phyloP scores from a whole-genome alignment of 2,329 filamentous ascomycete species.

The Simplicillium aogashimaense region DNA sequence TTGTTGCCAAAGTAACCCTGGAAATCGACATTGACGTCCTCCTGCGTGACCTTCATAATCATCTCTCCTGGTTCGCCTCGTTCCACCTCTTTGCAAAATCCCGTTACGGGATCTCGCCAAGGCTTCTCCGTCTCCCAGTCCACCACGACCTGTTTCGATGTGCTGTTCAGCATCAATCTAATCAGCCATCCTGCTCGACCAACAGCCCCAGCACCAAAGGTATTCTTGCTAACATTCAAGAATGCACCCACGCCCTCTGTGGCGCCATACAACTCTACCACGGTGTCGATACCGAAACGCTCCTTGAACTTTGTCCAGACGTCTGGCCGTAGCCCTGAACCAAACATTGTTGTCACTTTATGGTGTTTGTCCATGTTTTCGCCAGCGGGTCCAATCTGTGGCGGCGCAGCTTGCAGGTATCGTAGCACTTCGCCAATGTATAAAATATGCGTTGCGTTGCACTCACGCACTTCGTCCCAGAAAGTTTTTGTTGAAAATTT shows the following conservation, averaged over 20 bases:
- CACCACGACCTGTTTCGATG: slow-evolving; percentile 52
- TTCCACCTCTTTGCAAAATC: slow-evolving; percentile 53
- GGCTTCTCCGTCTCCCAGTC: slow-evolving; percentile 63
- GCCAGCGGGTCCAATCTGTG: slow-evolving; percentile 56
- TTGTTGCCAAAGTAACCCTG: slow-evolving; percentile 75
- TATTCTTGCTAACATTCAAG: slow-evolving; percentile 67
- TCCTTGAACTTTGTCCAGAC: slow-evolving; percentile 78
- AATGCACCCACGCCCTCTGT: slow-evolving; percentile 62
- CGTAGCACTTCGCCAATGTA: slow-evolving; percentile 84
- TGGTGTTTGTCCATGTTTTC: slow-evolving; percentile 64
- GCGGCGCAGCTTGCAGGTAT: slow-evolving; percentile 63
- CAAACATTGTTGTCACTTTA: slow-evolving; percentile 62
- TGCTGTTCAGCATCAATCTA: slow-evolving; percentile 38
- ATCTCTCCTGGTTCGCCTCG: slow-evolving; percentile 64
- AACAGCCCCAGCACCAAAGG: slow-evolving; percentile 64
- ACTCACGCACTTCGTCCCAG: slow-evolving; percentile 63
- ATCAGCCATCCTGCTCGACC: slow-evolving; percentile 60
- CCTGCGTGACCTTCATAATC: slow-evolving; percentile 55
- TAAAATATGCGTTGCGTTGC: slow-evolving; percentile 67
- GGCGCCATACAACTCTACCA: slow-evolving; percentile 74
- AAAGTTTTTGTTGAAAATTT: slow-evolving; percentile 72
- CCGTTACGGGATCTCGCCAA: slow-evolving; percentile 55
- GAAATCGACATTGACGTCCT: slow-evolving; percentile 54
- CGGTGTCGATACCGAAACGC: slow-evolving; percentile 63
- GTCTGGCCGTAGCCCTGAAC: slow-evolving; percentile 77